phyloP scores from a whole-genome alignment of 129 eudicot species.

The Escallonia herrerae region DNA sequence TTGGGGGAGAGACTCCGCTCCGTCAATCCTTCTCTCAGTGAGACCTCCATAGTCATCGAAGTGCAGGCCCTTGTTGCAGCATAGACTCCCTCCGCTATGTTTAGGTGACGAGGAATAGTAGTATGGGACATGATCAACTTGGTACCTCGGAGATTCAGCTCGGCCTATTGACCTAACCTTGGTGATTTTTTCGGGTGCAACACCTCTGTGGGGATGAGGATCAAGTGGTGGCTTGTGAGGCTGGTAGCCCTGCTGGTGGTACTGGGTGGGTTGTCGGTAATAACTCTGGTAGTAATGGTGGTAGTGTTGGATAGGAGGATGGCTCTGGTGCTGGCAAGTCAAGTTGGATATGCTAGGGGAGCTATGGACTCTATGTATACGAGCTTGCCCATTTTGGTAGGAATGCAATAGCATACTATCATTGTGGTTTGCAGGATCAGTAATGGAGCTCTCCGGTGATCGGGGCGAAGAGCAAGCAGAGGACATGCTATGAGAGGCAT shows the following conservation, averaged over 20 bases:
- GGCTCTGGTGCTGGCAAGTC: conserved; percentile 10
- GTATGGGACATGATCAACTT: conserved; percentile 17
- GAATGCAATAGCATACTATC: background rate
- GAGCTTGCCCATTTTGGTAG: conserved; percentile 15
- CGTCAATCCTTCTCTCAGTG: conserved; percentile 26
- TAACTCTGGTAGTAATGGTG: background rate
- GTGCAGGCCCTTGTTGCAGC: conserved; percentile 28
- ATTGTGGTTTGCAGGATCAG: conserved; percentile 15
- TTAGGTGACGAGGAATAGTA: conserved; percentile 9
- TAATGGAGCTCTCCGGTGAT: conserved; percentile 35
- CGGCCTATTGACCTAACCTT: conserved; percentile 34
- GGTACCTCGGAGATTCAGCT: conserved; percentile 33
- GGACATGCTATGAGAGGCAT: conserved; percentile 9
- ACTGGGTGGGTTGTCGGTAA: background rate
- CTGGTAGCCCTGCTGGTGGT: conserved; percentile 14
- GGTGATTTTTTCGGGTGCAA: conserved; percentile 29
- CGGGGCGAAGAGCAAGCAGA: conserved; percentile 66
- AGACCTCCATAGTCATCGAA: conserved; percentile 20
- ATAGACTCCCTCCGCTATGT: conserved; percentile 24
- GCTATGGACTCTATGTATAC: conserved; percentile 45
- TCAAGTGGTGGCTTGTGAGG: conserved; percentile 12
- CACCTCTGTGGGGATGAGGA: conserved; percentile 20
- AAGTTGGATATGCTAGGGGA: conserved; percentile 53
- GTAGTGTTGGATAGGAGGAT: background rate
- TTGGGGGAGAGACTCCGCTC: conserved; percentile 19